Evolutionary conservation across 2,329 filamentous ascomycete species (phyloP).

Genomic region (Periglandula ipomoeae): DNA sequence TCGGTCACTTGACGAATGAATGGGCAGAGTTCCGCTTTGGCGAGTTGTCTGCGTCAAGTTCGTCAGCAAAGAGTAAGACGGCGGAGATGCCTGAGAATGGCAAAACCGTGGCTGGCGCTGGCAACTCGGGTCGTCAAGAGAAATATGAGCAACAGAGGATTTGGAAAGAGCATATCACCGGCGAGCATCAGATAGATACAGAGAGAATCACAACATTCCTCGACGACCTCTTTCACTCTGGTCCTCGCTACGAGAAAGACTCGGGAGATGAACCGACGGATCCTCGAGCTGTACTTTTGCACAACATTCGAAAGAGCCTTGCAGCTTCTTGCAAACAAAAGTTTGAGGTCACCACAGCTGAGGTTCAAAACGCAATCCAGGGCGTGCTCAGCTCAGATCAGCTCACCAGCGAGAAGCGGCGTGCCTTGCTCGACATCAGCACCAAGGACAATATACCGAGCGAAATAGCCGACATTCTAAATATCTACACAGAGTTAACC

Average conservation of each 20-base stretch:
- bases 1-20: background rate
- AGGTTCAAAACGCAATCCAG: background rate
- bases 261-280: background rate
- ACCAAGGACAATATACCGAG: background rate
- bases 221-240: constrained; percentile 4
- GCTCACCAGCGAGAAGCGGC: background rate
- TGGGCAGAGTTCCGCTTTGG: background rate
- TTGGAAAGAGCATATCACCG: background rate
- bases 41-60: background rate
- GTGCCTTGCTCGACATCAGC: background rate
- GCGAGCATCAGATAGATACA: background rate
- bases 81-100: background rate
- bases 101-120: background rate
- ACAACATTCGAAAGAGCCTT: background rate
- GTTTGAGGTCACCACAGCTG: background rate
- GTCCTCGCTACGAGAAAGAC: background rate
- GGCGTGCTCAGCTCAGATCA: background rate
- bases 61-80: background rate
- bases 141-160: background rate
- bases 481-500: background rate
- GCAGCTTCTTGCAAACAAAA: background rate
- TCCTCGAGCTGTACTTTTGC: background rate
- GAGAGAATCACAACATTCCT: background rate
- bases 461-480: background rate
- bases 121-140: background rate